Conservation (phyloP, 1,139 yeast species). For the Blastobotrys malaysiensis region DNA sequence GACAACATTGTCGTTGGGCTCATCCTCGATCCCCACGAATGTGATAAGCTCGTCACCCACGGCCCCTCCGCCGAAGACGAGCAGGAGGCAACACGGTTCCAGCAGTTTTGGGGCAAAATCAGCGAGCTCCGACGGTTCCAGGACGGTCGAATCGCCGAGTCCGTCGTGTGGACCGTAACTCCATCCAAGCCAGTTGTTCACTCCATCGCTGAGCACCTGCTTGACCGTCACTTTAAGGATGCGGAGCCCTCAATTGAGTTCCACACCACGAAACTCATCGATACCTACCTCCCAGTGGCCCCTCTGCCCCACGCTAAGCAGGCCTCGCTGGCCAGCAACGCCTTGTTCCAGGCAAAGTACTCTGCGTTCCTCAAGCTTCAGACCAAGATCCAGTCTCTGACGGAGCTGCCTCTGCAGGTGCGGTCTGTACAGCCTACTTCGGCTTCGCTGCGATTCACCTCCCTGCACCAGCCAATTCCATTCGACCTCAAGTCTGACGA, state of each 20-base stretch:
- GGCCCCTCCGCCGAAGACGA: slow-evolving; percentile 69
- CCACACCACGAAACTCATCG: slow-evolving; percentile 16
- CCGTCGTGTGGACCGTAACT: slow-evolving; percentile 72
- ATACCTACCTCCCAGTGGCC: slow-evolving; percentile 52
- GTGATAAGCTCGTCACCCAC: slow-evolving; percentile 75
- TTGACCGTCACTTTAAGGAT: slow-evolving; percentile 57
- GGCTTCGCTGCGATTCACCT: slow-evolving; percentile 67
- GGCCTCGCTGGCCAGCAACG: slow-evolving; percentile 48
- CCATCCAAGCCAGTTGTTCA: slow-evolving; percentile 59
- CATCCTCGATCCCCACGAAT: slow-evolving; percentile 62
- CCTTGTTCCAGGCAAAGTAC: slow-evolving; percentile 52
- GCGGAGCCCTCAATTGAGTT: slow-evolving; percentile 20
- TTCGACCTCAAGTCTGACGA: slow-evolving; percentile 66
- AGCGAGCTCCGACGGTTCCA: slow-evolving; percentile 80
- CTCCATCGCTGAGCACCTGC: slow-evolving; percentile 57
- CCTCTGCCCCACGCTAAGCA: slow-evolving; percentile 41
- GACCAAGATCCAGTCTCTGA: slow-evolving; percentile 43
- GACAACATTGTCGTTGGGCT: slow-evolving; percentile 50
- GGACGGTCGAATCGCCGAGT: slow-evolving; percentile 83
- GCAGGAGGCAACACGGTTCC: slow-evolving; percentile 57
- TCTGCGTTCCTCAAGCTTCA: slow-evolving; percentile 63
- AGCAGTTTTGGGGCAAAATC: slow-evolving; percentile 83
- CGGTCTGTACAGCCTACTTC: slow-evolving; percentile 64
- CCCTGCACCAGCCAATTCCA: slow-evolving; percentile 75
- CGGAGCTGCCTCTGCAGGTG: slow-evolving; percentile 64